phyloP scores from a whole-genome alignment of 257 asterid species.

The Solanum dulcamara region DNA sequence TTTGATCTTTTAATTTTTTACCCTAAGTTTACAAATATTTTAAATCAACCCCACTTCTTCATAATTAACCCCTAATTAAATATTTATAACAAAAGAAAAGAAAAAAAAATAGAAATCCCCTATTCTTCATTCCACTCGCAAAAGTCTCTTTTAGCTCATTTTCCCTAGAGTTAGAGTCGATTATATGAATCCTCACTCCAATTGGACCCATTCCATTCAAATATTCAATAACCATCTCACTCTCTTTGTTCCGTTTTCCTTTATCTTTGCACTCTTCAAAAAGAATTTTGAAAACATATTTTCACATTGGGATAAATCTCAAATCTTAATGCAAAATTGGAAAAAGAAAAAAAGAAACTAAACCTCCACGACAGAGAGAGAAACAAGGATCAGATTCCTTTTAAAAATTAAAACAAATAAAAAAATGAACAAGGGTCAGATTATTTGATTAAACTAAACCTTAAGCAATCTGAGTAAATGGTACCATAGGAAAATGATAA shows the following conservation, averaged over 20 bases:
- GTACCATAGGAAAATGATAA: not conserved
- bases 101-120: too few relatives aligned
- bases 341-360: not conserved
- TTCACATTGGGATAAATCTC: not conserved
- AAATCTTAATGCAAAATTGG: not conserved
- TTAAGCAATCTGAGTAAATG: not conserved
- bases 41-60: too few relatives aligned
- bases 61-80: too few relatives aligned
- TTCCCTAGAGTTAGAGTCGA: not conserved
- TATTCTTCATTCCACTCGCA: too few relatives aligned
- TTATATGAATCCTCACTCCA: not conserved
- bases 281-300: not conserved
- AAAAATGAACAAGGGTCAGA: not conserved
- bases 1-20: too few relatives aligned
- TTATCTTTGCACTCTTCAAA: not conserved
- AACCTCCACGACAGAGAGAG: not conserved
- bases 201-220: not conserved
- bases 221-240: not conserved
- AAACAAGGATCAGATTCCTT: not conserved
- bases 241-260: not conserved
- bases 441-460: not conserved
- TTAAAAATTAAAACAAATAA: not conserved
- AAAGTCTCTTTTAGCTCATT: too few relatives aligned
- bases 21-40: too few relatives aligned
- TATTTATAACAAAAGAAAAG: too few relatives aligned